phyloP scores from a whole-genome alignment of 176 grass and related monocot species.

The Oryza meridionalis region DNA sequence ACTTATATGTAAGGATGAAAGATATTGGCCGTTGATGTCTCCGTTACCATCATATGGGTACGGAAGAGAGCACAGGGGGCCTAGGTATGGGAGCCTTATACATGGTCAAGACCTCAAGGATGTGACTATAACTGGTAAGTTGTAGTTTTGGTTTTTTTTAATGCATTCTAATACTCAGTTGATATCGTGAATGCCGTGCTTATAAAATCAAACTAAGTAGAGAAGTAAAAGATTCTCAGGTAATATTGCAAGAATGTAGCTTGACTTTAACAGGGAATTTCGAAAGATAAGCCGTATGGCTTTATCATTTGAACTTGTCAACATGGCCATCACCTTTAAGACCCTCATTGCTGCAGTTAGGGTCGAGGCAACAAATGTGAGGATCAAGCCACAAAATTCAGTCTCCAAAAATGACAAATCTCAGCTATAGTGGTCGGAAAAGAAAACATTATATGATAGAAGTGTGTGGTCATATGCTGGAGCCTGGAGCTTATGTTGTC shows the following conservation, averaged over 20 bases:
- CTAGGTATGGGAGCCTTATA: constrained; percentile 97
- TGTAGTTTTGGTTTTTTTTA: constrained; percentile 21
- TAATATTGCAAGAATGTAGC: background rate
- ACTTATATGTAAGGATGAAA: constrained; percentile 79
- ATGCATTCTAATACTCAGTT: background rate
- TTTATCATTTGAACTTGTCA: constrained; percentile 23
- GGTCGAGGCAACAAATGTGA: background rate
- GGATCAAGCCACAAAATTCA: constrained; percentile 1
- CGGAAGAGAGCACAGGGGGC: constrained; percentile 84
- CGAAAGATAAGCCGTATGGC: background rate
- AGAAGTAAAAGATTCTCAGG: background rate
- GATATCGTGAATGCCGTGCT: background rate
- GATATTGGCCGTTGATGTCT: constrained; percentile 87
- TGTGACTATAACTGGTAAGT: constrained; percentile 88
- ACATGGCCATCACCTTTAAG: background rate
- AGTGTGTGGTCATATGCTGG: background rate
- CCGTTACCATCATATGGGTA: constrained; percentile 94
- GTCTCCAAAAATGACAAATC: background rate
- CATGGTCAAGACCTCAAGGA: constrained; percentile 83
- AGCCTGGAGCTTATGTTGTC: background rate
- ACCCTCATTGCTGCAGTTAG: background rate
- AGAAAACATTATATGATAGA: background rate
- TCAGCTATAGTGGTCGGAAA: background rate
- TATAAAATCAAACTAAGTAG: constrained; percentile 25
- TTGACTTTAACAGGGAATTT: background rate